Percentiles rank a stretch among this genome's conserved stretches.
These are phyloP conservation scores for Claviceps humidiphila DNA, from an alignment of 2,329 filamentous ascomycete species.

Conservation along the genomic window DNA sequence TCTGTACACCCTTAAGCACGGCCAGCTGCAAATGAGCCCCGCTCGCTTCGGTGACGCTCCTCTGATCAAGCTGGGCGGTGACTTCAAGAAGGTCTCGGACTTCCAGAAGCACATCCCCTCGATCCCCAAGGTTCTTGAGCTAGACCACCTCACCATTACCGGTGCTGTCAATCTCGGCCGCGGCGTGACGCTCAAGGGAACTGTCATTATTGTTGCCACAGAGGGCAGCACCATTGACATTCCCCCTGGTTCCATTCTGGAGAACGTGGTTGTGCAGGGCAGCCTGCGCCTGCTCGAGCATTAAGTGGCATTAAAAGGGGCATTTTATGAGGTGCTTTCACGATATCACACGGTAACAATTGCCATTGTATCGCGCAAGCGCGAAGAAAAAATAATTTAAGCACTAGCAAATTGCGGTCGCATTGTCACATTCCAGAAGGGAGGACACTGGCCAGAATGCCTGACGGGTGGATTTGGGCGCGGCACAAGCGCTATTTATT, in stretches of 20 bases:
- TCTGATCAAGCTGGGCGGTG: slow-evolving; percentile 93
- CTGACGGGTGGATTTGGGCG: too few relatives aligned
- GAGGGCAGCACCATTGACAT: slow-evolving; percentile 98
- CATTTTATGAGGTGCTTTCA: background rate
- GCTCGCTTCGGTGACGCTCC: slow-evolving; percentile 93
- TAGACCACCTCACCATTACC: slow-evolving; percentile 93
- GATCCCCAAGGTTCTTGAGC: slow-evolving; percentile 82
- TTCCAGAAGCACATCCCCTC: slow-evolving; percentile 80
- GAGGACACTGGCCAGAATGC: background rate
- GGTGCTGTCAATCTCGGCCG: slow-evolving; percentile 94
- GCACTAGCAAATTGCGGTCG: background rate
- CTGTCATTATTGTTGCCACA: slow-evolving; percentile 96
- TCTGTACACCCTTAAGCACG: slow-evolving; percentile 96
- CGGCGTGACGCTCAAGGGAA: slow-evolving; percentile 91
- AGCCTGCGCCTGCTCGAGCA: slow-evolving; percentile 67
- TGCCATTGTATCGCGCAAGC: background rate
- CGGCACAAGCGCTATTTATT: background rate
- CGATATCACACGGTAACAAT: background rate
- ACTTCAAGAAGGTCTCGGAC: slow-evolving; percentile 99
- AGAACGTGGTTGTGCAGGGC: slow-evolving; percentile 98
- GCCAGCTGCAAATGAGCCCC: slow-evolving; percentile 92
- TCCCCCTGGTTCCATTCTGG: slow-evolving; percentile 87
- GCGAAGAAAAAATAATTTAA: background rate
- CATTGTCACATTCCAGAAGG: background rate
- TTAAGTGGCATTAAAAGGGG: slow-evolving; percentile 21